These are phyloP conservation scores for Fusarium sp. DNA, from an alignment of 2,329 filamentous ascomycete species.

Conservation along the genomic window DNA sequence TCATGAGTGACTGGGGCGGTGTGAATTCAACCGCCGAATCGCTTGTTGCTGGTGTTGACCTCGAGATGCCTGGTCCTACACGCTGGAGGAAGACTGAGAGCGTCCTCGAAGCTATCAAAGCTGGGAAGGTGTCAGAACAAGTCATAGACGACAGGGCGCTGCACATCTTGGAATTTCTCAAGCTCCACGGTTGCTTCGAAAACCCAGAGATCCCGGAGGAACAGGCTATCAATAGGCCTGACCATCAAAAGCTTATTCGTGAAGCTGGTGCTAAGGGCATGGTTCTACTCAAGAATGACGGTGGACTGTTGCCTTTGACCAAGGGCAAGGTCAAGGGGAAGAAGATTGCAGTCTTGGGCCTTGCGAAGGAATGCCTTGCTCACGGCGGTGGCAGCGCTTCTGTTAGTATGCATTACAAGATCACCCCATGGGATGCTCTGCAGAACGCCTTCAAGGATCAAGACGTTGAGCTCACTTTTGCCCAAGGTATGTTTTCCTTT, in stretches of 20 bases:
- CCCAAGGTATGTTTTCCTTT: conserved; percentile 11
- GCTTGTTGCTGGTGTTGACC: conserved; percentile 34
- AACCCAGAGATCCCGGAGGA: conserved; percentile 23
- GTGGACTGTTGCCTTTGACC: conserved; percentile 66
- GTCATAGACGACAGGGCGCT: conserved; percentile 11
- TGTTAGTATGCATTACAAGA: conserved; percentile 47
- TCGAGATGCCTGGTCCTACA: conserved; percentile 51
- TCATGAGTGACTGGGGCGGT: conserved; percentile 37
- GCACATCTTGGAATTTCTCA: conserved; percentile 8
- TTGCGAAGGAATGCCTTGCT: conserved; percentile 45
- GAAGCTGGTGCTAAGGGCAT: conserved; percentile 50
- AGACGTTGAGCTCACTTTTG: conserved; percentile 37
- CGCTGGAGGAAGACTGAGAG: conserved; percentile 16
- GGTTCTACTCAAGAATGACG: conserved; percentile 72
- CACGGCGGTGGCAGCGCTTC: conserved; percentile 32
- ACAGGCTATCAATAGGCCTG: conserved; percentile 40
- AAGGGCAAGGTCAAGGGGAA: conserved; percentile 39
- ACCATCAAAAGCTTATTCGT: conserved; percentile 55
- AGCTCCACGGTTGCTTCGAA: conserved; percentile 11
- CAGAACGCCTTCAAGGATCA: conserved; percentile 30
- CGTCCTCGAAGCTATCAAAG: conserved; percentile 15
- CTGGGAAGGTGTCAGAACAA: conserved; percentile 9
- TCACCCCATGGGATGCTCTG: conserved; percentile 46
- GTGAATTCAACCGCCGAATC: conserved; percentile 37
- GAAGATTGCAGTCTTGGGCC: conserved; percentile 45